A percentile compares a stretch with the other conserved stretches of the same genome.
phyloP scores from a whole-genome alignment of 129 eudicot species.

The Flaveria robusta region DNA sequence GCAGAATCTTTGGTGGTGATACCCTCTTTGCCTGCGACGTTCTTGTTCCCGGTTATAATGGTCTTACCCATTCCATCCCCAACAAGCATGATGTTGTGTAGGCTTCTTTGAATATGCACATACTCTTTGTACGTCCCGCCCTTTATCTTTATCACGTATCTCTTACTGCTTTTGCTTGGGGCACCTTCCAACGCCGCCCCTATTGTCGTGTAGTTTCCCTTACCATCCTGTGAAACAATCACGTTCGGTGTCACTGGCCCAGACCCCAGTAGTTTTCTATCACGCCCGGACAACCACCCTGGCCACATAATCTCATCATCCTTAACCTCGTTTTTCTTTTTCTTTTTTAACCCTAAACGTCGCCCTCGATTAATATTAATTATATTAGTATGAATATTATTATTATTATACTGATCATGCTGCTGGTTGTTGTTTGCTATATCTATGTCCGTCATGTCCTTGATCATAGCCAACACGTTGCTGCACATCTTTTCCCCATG shows the following conservation, averaged over 20 bases:
- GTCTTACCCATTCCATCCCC: constrained; percentile 60
- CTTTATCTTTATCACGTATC: constrained; percentile 48
- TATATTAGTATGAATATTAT: too few species aligned
- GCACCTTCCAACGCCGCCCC: constrained; percentile 53
- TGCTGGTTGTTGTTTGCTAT: too few species aligned
- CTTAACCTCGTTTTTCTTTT: too few species aligned
- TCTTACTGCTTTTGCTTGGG: constrained; percentile 39
- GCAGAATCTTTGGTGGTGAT: constrained; percentile 53
- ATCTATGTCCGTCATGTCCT: constrained; percentile 51
- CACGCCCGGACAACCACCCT: constrained; percentile 41
- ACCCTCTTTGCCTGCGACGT: constrained; percentile 34
- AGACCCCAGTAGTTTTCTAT: constrained; percentile 45
- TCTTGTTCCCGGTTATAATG: constrained; percentile 48
- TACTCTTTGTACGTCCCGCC: constrained; percentile 52
- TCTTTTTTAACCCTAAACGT: too few species aligned
- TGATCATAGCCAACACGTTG: constrained; percentile 73
- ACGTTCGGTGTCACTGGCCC: constrained; percentile 28
- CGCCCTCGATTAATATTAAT: too few species aligned
- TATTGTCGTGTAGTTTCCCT: constrained; percentile 47
- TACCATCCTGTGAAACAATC: constrained; percentile 53
- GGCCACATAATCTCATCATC: constrained; percentile 37
- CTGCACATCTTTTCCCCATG: constrained; percentile 78
- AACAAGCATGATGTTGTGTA: constrained; percentile 47
- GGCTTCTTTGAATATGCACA: constrained; percentile 44
- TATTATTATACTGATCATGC: too few species aligned